phyloP scores from a whole-genome alignment of 192 early-diverging fungal species.

The Backusella tuberculispora region DNA sequence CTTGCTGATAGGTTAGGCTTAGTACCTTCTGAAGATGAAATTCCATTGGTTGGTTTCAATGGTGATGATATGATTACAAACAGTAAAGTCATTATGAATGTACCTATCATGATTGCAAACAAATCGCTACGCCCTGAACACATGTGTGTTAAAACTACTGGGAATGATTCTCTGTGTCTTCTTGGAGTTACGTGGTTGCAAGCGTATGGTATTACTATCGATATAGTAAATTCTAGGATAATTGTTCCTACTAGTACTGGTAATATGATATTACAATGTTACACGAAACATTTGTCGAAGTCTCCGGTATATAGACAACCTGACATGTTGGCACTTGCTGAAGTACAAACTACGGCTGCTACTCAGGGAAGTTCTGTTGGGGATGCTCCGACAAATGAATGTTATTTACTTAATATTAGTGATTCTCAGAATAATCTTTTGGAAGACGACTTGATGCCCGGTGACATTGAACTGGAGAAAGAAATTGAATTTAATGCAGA shows the following conservation, averaged over 20 bases:
- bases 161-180: not conserved
- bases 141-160: not conserved
- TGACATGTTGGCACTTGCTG: not conserved
- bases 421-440: not conserved
- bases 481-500: not conserved
- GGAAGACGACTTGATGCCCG: slow-evolving; percentile 1
- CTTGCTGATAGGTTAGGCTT: not conserved
- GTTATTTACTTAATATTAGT: not conserved
- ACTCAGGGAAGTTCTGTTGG: not conserved
- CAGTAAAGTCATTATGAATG: not conserved
- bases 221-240: not conserved
- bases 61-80: not conserved
- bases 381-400: not conserved
- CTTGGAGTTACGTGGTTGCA: slow-evolving; percentile 6
- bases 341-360: not conserved
- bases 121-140: not conserved
- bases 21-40: not conserved
- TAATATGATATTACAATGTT: not conserved
- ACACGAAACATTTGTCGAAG: not conserved
- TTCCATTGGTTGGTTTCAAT: not conserved
- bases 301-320: not conserved
- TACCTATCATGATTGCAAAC: not conserved
- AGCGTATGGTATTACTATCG: not conserved
- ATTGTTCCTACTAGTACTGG: not conserved
- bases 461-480: not conserved